Conservation (phyloP, 345 rosid genomes). For the Heritiera fomes region DNA sequence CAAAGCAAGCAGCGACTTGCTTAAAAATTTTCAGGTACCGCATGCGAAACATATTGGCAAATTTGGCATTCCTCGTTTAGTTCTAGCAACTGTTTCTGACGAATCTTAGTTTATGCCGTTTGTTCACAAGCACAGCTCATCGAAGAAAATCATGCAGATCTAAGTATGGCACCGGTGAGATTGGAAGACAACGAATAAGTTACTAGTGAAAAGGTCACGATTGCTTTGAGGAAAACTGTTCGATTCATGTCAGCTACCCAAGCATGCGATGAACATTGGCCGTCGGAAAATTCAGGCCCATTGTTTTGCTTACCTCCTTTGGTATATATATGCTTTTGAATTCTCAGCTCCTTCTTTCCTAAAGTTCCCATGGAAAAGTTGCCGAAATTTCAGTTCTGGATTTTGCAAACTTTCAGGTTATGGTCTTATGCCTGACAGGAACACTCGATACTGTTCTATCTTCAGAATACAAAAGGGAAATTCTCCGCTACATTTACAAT, state of each 20-base stretch:
- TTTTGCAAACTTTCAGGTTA: conserved; percentile 8
- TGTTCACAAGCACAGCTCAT: neutral
- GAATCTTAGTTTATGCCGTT: too few species aligned
- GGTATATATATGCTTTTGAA: neutral
- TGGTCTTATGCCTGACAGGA: conserved; percentile 17
- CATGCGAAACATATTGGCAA: too few species aligned
- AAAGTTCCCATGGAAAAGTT: neutral
- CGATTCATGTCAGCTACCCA: conserved; percentile 32
- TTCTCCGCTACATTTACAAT: conserved; percentile 19
- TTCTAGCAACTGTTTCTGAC: too few species aligned
- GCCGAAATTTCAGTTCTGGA: too few species aligned
- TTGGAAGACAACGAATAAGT: conserved; percentile 23
- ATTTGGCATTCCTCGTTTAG: too few species aligned
- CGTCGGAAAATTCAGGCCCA: conserved; percentile 29
- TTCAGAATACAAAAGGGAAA: conserved; percentile 16
- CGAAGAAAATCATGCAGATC: conserved; percentile 12
- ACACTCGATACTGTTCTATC: neutral
- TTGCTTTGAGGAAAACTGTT: conserved; percentile 29
- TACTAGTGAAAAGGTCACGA: conserved; percentile 11
- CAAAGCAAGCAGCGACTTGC: neutral
- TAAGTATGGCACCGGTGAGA: conserved; percentile 18
- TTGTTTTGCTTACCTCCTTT: conserved; percentile 21
- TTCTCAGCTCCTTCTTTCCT: neutral
- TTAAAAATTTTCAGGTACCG: conserved; percentile 1
- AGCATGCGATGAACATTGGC: conserved; percentile 38